Evolutionary conservation across 2,329 filamentous ascomycete genomes (phyloP).

Genomic region (Setomelanomma holmii): DNA sequence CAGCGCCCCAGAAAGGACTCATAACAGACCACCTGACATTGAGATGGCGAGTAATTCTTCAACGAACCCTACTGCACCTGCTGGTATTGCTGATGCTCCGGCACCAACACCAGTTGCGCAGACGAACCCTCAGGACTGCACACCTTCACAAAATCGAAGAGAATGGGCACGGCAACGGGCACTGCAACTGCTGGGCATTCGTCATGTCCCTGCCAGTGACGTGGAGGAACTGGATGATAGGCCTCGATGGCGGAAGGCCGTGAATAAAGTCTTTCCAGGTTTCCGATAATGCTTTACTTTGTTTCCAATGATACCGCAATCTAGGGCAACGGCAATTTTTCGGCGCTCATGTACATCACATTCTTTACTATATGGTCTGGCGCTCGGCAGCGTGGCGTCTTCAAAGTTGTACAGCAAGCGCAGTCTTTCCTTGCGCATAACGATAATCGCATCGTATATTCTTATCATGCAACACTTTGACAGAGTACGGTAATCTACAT

Average conservation of each 20-base stretch:
- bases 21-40: slow-evolving; percentile 32
- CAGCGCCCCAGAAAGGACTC: slow-evolving; percentile 34
- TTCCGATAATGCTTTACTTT: slow-evolving; percentile 27
- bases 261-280: slow-evolving; percentile 45
- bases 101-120: slow-evolving; percentile 3
- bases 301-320: slow-evolving; percentile 9
- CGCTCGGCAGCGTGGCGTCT: background rate
- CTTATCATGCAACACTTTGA: too few species aligned
- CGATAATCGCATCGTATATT: background rate
- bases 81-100: background rate
- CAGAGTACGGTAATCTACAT: too few species aligned
- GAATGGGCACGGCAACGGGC: slow-evolving; percentile 57
- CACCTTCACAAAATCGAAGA: slow-evolving; percentile 40
- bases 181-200: slow-evolving; percentile 51
- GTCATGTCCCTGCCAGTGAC: slow-evolving; percentile 24
- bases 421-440: background rate
- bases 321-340: background rate
- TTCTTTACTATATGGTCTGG: background rate
- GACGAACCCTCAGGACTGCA: slow-evolving; percentile 12
- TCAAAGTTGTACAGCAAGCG: background rate
- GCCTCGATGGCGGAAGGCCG: slow-evolving; percentile 35
- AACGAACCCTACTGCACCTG: background rate
- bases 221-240: slow-evolving; percentile 30
- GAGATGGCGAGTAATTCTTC: slow-evolving; percentile 34
- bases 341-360: background rate